Percentiles rank a stretch among this genome's conserved stretches.
phyloP scores from a whole-genome alignment of 768 basidiomycete species.

The Podaxis sp. region DNA sequence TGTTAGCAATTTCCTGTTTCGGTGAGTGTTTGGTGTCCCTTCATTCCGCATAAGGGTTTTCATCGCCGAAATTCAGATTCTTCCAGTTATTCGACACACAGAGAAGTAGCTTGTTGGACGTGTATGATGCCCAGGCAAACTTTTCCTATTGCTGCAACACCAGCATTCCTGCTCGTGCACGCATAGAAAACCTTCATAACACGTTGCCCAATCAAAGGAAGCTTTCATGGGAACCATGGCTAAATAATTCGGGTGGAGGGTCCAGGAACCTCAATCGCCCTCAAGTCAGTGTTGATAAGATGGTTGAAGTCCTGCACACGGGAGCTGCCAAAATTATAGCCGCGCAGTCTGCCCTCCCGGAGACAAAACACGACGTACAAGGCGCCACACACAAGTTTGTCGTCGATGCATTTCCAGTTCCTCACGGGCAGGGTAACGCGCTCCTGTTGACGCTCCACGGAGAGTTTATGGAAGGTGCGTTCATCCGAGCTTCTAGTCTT shows the following conservation, averaged over 20 bases:
- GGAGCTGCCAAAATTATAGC: slow-evolving; percentile 65
- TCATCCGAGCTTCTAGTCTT: background rate
- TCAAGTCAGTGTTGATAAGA: slow-evolving; percentile 58
- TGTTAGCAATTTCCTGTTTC: slow-evolving; percentile 76
- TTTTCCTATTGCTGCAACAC: slow-evolving; percentile 92
- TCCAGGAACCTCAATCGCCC: slow-evolving; percentile 81
- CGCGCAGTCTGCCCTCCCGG: slow-evolving; percentile 64
- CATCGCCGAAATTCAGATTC: slow-evolving; percentile 49
- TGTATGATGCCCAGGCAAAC: slow-evolving; percentile 84
- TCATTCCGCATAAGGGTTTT: slow-evolving; percentile 14
- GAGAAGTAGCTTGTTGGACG: slow-evolving; percentile 63
- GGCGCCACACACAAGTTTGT: slow-evolving; percentile 52
- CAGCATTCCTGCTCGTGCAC: slow-evolving; percentile 73
- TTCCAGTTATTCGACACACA: slow-evolving; percentile 83
- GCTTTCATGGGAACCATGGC: slow-evolving; percentile 76
- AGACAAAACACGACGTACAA: slow-evolving; percentile 77
- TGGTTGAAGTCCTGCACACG: slow-evolving; percentile 66
- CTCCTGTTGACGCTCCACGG: slow-evolving; percentile 83
- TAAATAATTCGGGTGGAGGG: slow-evolving; percentile 49
- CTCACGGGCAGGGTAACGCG: slow-evolving; percentile 57
- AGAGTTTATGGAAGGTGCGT: slow-evolving; percentile 82
- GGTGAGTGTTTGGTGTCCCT: slow-evolving; percentile 44
- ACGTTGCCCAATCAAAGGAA: slow-evolving; percentile 83
- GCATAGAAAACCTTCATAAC: slow-evolving; percentile 67
- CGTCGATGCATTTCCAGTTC: slow-evolving; percentile 82